Base-by-base conservation (phyloP, 805 yeast species). In the Lachancea waltii region DNA sequence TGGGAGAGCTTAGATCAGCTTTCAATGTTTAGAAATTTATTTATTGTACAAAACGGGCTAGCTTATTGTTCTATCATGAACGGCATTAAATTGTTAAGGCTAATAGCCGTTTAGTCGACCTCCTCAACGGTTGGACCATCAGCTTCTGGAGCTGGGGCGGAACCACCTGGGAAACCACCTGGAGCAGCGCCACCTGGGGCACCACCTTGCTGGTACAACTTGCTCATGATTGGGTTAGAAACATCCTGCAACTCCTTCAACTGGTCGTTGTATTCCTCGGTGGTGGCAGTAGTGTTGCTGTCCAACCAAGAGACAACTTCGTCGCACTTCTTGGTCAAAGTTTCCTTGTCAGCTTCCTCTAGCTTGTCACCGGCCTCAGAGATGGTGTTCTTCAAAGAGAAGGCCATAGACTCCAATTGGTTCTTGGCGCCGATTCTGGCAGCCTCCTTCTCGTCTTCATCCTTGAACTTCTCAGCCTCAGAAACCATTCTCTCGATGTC, bases 381-480 rank as follows among this genome's bases (percentile, higher is more conserved):
- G 47, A 82, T 66, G 41, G 94, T 71, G 69, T 77, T 80, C 85
- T 89, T 89, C 69, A 89, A 79, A 43, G 92, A 81, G 80, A 86
- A 89, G 58, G 96, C 85, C 69, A 85, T 89, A 38, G 96, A 85
- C 77, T 89, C 97, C 64, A 89, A 81, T 61, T 83, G 94, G 72
- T 89, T 90, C 90, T 86, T 89, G 65, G 95, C 82, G 59, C 78
- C 83, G 60, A 89, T 82, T 75, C 97, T 86, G 54, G 77, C 68
- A 64, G 96, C 80, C 76, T 89, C 96, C 74, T 79, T 77, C 68
- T 87, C 97, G 68, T 89, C 96, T 68, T 89, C 95, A 54, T 85
- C 95, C 77, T 85, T 87, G 84, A 73, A 89, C 74, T 87, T 89
- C 75, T 90, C 97, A 62, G 97, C 97, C 70, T 90, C 97, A 50